These are phyloP conservation scores for Aspergillus jensenii DNA, from an alignment of 2,329 filamentous ascomycete genomes.

Conservation along the genomic window DNA sequence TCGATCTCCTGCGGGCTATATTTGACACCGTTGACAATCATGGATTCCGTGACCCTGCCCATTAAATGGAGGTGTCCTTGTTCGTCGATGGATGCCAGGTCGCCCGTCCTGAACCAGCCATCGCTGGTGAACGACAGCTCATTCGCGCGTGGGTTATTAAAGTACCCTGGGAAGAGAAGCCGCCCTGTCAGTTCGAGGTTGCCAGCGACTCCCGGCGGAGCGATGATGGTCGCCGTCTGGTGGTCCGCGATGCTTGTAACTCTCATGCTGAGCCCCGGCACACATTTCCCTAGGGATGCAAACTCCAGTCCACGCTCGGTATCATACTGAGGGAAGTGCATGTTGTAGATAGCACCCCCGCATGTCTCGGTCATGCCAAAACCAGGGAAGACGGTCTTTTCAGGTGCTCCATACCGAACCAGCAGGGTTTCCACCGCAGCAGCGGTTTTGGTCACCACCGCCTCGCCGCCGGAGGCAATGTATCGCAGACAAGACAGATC, in stretches of 20 bases:
- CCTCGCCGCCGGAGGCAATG: slow-evolving; percentile 42
- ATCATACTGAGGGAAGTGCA: slow-evolving; percentile 44
- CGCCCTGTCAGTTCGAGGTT: slow-evolving; percentile 25
- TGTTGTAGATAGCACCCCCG: slow-evolving; percentile 49
- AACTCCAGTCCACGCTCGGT: slow-evolving; percentile 19
- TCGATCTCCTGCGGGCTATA: slow-evolving; percentile 41
- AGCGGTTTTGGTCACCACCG: slow-evolving; percentile 33
- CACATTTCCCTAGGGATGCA: slow-evolving; percentile 21
- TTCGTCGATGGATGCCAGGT: slow-evolving; percentile 15
- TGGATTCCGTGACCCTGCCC: slow-evolving; percentile 39
- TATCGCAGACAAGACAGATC: slow-evolving; percentile 22
- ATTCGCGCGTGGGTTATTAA: slow-evolving; percentile 30
- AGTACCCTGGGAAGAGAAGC: slow-evolving; percentile 30
- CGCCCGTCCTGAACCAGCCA: slow-evolving; percentile 35
- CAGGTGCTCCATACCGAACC: slow-evolving; percentile 27
- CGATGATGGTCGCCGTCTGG: neutral
- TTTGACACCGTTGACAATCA: slow-evolving; percentile 53
- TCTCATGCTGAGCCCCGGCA: slow-evolving; percentile 23
- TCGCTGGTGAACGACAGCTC: slow-evolving; percentile 28
- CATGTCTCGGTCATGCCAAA: slow-evolving; percentile 52
- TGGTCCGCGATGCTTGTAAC: slow-evolving; percentile 11
- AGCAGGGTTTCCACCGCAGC: slow-evolving; percentile 35
- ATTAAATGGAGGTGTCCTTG: slow-evolving; percentile 13
- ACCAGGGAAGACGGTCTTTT: slow-evolving; percentile 40
- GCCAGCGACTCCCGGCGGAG: slow-evolving; percentile 6